Conservation (phyloP, 768 basidiomycete species). For the Podaxis pistillaris region DNA sequence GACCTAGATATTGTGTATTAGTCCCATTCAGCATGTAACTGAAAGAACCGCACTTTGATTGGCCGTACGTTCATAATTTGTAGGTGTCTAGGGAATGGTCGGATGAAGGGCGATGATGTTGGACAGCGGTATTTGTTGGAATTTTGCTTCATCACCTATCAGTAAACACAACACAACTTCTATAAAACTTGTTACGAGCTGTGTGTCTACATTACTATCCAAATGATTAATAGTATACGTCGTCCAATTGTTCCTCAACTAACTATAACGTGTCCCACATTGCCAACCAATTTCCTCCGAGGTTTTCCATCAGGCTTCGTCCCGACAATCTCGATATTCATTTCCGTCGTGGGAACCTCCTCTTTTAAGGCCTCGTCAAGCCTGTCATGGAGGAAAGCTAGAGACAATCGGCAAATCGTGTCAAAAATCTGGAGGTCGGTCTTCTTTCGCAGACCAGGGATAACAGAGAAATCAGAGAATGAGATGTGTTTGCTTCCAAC, state of each 20-base stretch:
- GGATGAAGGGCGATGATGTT: neutral
- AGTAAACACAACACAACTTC: neutral
- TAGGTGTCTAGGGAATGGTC: neutral
- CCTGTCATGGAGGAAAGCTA: slow-evolving; percentile 41
- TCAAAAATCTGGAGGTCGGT: slow-evolving; percentile 32
- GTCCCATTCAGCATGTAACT: neutral
- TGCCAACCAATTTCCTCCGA: slow-evolving; percentile 41
- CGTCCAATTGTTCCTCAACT: slow-evolving; percentile 21
- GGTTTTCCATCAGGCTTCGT: slow-evolving; percentile 44
- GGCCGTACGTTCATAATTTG: slow-evolving; percentile 44
- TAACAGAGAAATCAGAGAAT: slow-evolving; percentile 47
- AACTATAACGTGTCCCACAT: slow-evolving; percentile 42
- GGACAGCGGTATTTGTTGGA: neutral
- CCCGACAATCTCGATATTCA: slow-evolving; percentile 40
- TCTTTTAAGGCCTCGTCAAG: slow-evolving; percentile 33
- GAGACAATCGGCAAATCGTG: slow-evolving; percentile 33
- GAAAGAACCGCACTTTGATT: slow-evolving; percentile 31
- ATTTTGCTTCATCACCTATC: neutral
- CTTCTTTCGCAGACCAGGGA: slow-evolving; percentile 39
- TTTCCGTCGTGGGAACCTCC: slow-evolving; percentile 28
- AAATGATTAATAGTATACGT: neutral
- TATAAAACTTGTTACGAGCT: neutral
- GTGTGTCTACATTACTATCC: neutral
- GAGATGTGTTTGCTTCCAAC: slow-evolving; percentile 43
- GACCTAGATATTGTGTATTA: slow-evolving; percentile 43